Evolutionary conservation across 768 basidiomycete species (phyloP).

Genomic region (Aureoboletus auriporus): DNA sequence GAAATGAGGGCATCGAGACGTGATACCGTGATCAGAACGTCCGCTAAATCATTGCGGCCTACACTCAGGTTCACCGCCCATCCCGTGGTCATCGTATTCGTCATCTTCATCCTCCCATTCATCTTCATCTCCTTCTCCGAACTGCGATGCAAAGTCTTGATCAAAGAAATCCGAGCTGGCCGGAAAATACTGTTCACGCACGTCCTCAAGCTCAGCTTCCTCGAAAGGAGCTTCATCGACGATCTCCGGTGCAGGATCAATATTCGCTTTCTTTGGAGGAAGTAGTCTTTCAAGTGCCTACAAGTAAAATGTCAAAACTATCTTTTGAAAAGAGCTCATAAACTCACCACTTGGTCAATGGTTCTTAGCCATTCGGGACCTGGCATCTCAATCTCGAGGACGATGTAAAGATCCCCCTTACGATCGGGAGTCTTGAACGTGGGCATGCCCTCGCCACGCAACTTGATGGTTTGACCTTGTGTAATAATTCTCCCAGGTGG

Average conservation of each 20-base stretch:
- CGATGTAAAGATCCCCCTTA: conserved; percentile 80
- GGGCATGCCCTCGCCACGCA: conserved; percentile 91
- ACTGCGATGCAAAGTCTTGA: conserved; percentile 63
- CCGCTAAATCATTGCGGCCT: conserved; percentile 48
- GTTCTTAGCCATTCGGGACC: conserved; percentile 67
- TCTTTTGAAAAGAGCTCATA: neutral
- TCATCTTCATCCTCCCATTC: conserved; percentile 72
- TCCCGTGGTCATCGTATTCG: conserved; percentile 40
- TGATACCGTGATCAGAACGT: conserved; percentile 7
- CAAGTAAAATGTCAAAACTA: conserved; percentile 6
- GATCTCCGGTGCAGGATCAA: conserved; percentile 67
- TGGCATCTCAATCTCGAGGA: conserved; percentile 89
- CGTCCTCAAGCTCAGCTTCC: conserved; percentile 75
- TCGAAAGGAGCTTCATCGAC: conserved; percentile 72
- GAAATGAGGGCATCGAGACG: conserved; percentile 9
- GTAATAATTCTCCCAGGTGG: conserved; percentile 75
- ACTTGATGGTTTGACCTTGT: conserved; percentile 65
- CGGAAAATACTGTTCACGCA: conserved; percentile 77
- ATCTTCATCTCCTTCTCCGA: conserved; percentile 67
- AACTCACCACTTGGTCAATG: conserved; percentile 54
- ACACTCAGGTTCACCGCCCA: conserved; percentile 53
- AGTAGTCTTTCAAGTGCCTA: conserved; percentile 64
- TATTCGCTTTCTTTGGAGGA: conserved; percentile 72
- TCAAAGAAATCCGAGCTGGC: conserved; percentile 77
- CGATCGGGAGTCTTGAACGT: conserved; percentile 56